Conservation (phyloP, 2,329 filamentous ascomycete genomes). For the Aspergillus chevalieri region DNA sequence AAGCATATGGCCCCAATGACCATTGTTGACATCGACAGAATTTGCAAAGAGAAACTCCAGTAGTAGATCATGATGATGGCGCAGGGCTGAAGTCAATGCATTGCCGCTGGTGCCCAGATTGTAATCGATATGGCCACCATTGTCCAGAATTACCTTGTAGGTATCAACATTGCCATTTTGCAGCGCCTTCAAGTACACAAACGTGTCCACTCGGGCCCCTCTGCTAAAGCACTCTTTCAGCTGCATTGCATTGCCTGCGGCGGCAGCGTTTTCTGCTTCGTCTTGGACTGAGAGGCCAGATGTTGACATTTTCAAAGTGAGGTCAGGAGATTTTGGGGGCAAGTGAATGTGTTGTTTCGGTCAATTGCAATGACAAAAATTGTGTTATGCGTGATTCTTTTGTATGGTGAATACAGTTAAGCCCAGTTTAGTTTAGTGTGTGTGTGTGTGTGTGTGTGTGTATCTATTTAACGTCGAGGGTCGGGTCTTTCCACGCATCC, state of each 20-base stretch:
- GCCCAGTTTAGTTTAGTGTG: too few species aligned
- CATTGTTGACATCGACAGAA: not conserved
- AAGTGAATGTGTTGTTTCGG: too few species aligned
- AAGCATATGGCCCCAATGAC: not conserved
- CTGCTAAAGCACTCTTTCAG: not conserved
- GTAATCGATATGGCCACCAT: not conserved
- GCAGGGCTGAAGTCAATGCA: not conserved
- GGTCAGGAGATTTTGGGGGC: too few species aligned
- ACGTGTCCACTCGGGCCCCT: not conserved
- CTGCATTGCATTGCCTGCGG: not conserved
- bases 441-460: too few species aligned
- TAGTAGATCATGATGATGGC: not conserved
- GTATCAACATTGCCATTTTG: not conserved
- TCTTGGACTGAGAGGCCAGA: not conserved
- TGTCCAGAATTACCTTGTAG: not conserved
- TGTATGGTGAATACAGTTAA: too few species aligned
- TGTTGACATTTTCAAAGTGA: too few species aligned
- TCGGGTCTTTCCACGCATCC: too few species aligned
- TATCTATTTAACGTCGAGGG: too few species aligned
- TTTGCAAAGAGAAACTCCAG: not conserved
- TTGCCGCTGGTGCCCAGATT: not conserved
- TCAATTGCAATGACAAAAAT: too few species aligned
- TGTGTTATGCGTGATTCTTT: too few species aligned
- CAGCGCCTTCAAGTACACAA: not conserved
- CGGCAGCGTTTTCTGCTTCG: not conserved